These are phyloP conservation scores for Elongisporangium prolatum DNA, from an alignment of 352 stramenopile species.

Conservation along the genomic window DNA sequence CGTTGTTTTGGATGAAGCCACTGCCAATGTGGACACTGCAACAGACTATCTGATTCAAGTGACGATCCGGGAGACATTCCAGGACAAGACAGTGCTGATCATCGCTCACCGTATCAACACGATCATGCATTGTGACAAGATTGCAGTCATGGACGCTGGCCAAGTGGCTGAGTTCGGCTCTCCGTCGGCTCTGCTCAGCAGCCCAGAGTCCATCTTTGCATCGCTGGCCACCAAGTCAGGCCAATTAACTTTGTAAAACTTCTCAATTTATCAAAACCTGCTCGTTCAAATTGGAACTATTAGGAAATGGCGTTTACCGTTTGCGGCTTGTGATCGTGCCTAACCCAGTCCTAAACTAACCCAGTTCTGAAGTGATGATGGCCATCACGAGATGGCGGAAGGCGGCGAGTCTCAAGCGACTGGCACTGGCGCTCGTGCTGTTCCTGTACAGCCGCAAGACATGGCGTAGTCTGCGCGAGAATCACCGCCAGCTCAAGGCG, in stretches of 20 bases:
- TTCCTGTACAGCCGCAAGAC: slow-evolving; percentile 19
- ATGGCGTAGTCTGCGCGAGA: slow-evolving; percentile 12
- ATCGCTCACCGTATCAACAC: slow-evolving; percentile 95
- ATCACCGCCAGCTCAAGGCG: slow-evolving; percentile 5
- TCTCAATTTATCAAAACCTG: no score
- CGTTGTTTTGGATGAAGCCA: slow-evolving; percentile 95
- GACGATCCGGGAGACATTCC: slow-evolving; percentile 89
- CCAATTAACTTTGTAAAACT: no score
- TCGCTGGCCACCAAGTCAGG: slow-evolving; percentile 15
- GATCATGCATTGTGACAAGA: slow-evolving; percentile 90
- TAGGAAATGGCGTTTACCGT: no score
- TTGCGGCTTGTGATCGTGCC: no score
- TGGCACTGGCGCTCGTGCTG: slow-evolving; percentile 13
- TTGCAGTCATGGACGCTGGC: slow-evolving; percentile 88
- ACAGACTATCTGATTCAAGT: slow-evolving; percentile 58
- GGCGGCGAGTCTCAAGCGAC: slow-evolving; percentile 1
- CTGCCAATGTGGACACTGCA: slow-evolving; percentile 82
- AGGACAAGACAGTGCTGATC: slow-evolving; percentile 86
- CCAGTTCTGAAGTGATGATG: no score
- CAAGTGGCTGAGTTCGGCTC: slow-evolving; percentile 89
- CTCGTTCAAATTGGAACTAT: no score
- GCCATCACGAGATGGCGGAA: no score
- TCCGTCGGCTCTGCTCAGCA: slow-evolving; percentile 66
- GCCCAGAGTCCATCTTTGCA: slow-evolving; percentile 70
- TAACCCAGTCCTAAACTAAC: no score